phyloP scores from a whole-genome alignment of 2,329 filamentous ascomycete genomes.

The Venturia asperata region DNA sequence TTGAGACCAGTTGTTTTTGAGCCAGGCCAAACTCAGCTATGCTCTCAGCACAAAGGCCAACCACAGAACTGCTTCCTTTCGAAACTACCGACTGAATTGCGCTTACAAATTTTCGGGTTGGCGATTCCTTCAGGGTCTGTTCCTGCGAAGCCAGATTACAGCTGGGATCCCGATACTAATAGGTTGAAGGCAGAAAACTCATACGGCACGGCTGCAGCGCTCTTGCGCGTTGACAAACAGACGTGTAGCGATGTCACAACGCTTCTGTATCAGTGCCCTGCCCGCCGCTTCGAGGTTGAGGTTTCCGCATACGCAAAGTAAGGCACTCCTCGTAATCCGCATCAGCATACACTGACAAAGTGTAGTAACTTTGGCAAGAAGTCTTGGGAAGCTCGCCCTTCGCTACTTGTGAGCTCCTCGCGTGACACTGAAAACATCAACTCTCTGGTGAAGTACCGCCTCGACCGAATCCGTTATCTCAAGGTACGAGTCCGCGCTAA shows the following conservation, averaged over 20 bases:
- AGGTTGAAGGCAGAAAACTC: neutral
- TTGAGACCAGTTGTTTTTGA: neutral
- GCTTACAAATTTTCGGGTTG: neutral
- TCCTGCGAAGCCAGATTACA: neutral
- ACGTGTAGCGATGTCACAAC: neutral
- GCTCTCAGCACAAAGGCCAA: neutral
- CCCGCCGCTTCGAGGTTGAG: neutral
- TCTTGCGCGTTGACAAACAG: slow-evolving; percentile 7
- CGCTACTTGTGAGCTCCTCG: neutral
- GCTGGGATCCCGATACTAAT: neutral
- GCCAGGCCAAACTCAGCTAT: neutral
- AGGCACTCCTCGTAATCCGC: neutral
- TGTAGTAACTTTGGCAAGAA: neutral
- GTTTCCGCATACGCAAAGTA: neutral
- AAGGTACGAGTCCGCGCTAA: neutral
- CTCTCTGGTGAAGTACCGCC: neutral
- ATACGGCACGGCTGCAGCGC: neutral
- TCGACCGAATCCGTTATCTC: neutral
- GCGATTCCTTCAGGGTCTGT: neutral
- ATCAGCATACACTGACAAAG: neutral
- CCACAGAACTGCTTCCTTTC: neutral
- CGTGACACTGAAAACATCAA: neutral
- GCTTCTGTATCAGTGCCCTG: neutral
- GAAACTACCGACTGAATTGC: slow-evolving; percentile 6
- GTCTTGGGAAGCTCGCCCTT: neutral